phyloP scores from a whole-genome alignment of 768 basidiomycete genomes.

The Termitomyces sp. region DNA sequence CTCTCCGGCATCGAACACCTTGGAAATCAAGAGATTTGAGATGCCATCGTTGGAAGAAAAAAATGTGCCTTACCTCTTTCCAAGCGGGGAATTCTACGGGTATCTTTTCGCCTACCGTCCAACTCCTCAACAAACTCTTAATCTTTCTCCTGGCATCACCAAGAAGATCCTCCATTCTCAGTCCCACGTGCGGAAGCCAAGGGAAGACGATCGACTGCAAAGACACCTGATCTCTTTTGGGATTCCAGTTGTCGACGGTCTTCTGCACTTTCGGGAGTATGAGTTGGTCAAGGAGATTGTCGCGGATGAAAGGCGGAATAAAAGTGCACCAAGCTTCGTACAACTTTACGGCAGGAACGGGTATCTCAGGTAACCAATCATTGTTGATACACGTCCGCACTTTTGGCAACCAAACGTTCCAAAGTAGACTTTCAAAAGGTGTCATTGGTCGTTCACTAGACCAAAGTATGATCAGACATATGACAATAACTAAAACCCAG shows the following conservation, averaged over 20 bases:
- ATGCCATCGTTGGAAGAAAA: neutral
- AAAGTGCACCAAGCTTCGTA: constrained; percentile 87
- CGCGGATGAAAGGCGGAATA: constrained; percentile 85
- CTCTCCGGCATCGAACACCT: constrained; percentile 75
- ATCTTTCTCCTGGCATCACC: constrained; percentile 86
- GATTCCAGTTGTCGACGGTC: constrained; percentile 80
- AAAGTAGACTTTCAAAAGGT: constrained; percentile 88
- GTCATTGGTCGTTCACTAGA: constrained; percentile 73
- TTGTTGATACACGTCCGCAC: constrained; percentile 95
- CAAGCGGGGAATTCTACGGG: constrained; percentile 75
- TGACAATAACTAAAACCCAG: neutral
- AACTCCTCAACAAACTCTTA: constrained; percentile 68
- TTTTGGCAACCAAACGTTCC: constrained; percentile 94
- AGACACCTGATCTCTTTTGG: constrained; percentile 48
- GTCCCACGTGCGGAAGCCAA: constrained; percentile 87
- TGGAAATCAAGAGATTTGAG: neutral
- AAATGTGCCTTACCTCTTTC: constrained; percentile 58
- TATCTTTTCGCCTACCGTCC: constrained; percentile 67
- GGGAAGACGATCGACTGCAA: constrained; percentile 87
- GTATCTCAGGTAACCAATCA: constrained; percentile 76
- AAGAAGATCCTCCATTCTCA: constrained; percentile 78
- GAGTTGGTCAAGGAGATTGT: constrained; percentile 95
- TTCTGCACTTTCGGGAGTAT: constrained; percentile 89
- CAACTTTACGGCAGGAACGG: constrained; percentile 71
- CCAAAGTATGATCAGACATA: constrained; percentile 2